Evolutionary conservation across 2,329 filamentous ascomycete species (phyloP), one percentile per base, ranked within the genome.

Genomic region (Bertia moriformis): DNA sequence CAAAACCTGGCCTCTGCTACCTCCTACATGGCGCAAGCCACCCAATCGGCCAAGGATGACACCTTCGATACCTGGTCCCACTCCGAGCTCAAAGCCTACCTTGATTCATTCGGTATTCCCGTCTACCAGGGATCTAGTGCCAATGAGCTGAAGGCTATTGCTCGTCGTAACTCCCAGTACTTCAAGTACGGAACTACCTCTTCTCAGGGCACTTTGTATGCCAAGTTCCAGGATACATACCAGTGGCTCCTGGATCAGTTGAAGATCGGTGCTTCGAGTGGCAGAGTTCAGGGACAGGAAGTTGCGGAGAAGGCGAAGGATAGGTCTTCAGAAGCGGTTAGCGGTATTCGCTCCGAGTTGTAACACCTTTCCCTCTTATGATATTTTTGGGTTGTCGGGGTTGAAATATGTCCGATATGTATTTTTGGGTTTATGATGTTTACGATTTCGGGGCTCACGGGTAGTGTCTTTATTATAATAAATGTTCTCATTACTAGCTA

Each of bases 21-120:
- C 19, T 69, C 66, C 3, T 69, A 70, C 45, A 58, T 74, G 14
- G 62, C 69, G 3, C 54, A 66, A 43, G 64, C 64, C 20, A 73
- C 71, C 10, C 62, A 60, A 39, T 48, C 61, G 18, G 66, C 60
- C 32, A 74, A 72, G 52, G 65, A 69, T 36, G 55, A 57, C 14
- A 62, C 62, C 14, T 75, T 75, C 45, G 66, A 75, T 43, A 66
- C 63, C 20, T 76, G 71, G 71, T 68, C 32, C 15, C 32, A 35
- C 10, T 35, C 32, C 32, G 32, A 35, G 10, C 54, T 76, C 41
- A 74, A 74, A 56, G 58, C 62, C 15, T 75, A 74, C 45, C 62
- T 75, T 24, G 71, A 75, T 48, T 66, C 63, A 2, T 75, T 73
- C 41, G 71, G 71, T 18, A 59, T 75, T 36, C 46, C 52, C 3